Percentiles rank a stretch among this genome's conserved stretches.
Conservation (phyloP, 2,329 filamentous ascomycete species). For the Aphanocladium album region DNA sequence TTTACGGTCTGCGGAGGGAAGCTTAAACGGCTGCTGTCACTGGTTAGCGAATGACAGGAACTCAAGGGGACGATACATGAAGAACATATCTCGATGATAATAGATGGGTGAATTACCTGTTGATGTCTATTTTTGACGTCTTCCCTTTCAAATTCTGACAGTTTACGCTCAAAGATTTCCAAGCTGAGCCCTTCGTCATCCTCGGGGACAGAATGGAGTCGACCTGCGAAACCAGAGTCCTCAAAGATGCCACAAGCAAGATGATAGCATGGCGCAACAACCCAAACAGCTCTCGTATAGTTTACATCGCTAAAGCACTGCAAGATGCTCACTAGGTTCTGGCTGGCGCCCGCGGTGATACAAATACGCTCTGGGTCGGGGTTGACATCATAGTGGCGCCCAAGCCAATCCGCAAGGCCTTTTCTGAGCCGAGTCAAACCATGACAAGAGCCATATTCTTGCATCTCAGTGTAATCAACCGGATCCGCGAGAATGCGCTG, state of each 20-base stretch:
- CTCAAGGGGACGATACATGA: not conserved
- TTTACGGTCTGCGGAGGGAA: constrained; percentile 57
- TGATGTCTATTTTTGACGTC: not conserved
- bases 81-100: not conserved
- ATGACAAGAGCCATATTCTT: constrained; percentile 74
- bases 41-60: not conserved
- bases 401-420: constrained; percentile 66
- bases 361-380: constrained; percentile 58
- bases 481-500: constrained; percentile 57
- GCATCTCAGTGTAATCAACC: constrained; percentile 51
- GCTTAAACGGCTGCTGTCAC: constrained; percentile 45
- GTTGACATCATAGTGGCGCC: constrained; percentile 48
- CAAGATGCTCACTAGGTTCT: constrained; percentile 72
- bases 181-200: constrained; percentile 74
- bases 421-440: constrained; percentile 65
- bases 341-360: constrained; percentile 79
- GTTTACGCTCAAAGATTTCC: constrained; percentile 32
- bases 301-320: constrained; percentile 75
- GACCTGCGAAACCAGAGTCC: constrained; percentile 67
- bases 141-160: not conserved
- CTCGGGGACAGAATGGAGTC: constrained; percentile 67
- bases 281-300: constrained; percentile 72
- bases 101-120: not conserved
- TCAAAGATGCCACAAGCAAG: constrained; percentile 76
- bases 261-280: constrained; percentile 78